Evolutionary conservation across 2,329 filamentous ascomycete species (phyloP), one percentile per base, ranked within the genome.

Genomic region (Colletotrichum noveboracense): DNA sequence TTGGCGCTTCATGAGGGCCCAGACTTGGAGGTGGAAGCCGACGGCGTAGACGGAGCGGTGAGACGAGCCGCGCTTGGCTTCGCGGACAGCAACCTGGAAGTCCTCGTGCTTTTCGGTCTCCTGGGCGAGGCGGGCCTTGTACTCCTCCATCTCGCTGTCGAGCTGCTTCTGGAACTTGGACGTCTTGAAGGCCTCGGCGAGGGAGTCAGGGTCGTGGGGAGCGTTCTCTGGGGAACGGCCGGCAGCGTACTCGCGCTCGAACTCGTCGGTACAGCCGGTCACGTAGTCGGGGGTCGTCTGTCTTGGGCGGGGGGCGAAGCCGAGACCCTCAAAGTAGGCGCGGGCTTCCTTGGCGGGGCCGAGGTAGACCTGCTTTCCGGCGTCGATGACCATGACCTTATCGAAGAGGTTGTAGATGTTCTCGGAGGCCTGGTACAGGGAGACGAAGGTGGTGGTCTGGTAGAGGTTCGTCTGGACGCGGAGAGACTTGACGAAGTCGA

Each of bases 271-370:
- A 82, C 94, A 96, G 56, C 93, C 94, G 1, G 94, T 96, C 13
- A 97, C 87, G 79, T 95, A 97, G 81, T 97, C 95, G 0, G 94
- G 93, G 0, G 93, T 95, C 0, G 95, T 97, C 83, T 96, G 94
- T 66, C 95, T 89, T 2, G 94, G 94, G 66, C 94, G 94, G 9
- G 93, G 90, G 7, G 92, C 87, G 81, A 95, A 97, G 0, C 95
- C 95, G 2, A 97, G 89, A 2, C 90, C 86, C 80, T 96, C 94
- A 76, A 97, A 96, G 82, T 96, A 96, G 65, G 84, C 84, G 30
- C 94, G 89, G 2, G 95, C 95, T 77, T 94, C 91, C 2, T 88
- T 84, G 0, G 91, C 86, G 0, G 93, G 93, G 1, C 95, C 95
- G 75, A 94, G 96, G 85, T 92, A 97, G 38, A 95, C 93, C 82